These are phyloP conservation scores for Sphaerulina populicola DNA, from an alignment of 2,329 filamentous ascomycete genomes.

Conservation along the genomic window DNA sequence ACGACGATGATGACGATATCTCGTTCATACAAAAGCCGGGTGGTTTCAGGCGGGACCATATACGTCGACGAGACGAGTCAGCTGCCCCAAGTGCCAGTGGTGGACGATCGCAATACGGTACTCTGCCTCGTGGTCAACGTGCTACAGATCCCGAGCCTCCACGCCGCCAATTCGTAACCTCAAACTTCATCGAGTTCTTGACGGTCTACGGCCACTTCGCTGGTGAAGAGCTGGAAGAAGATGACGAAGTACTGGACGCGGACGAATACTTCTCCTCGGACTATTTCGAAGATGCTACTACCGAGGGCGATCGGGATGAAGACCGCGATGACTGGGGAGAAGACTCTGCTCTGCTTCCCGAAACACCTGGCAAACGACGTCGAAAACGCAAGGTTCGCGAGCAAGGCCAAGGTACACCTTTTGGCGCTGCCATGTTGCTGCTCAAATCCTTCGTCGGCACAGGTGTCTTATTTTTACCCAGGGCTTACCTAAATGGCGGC, in stretches of 20 bases:
- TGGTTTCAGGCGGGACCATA: conserved; percentile 83
- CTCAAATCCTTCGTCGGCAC: conserved; percentile 98
- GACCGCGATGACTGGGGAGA: conserved; percentile 77
- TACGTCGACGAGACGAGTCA: conserved; percentile 62
- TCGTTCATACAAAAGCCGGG: conserved; percentile 86
- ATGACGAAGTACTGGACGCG: conserved; percentile 77
- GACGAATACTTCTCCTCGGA: conserved; percentile 89
- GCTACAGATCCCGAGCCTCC: conserved; percentile 21
- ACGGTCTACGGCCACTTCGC: conserved; percentile 96
- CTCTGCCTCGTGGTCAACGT: conserved; percentile 7
- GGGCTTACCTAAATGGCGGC: conserved; percentile 89
- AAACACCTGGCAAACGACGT: conserved; percentile 55
- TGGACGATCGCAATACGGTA: conserved; percentile 22
- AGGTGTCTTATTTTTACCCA: conserved; percentile 83
- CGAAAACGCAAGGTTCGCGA: conserved; percentile 68
- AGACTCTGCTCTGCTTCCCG: conserved; percentile 63
- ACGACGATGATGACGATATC: conserved; percentile 68
- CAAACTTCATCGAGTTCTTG: conserved; percentile 90
- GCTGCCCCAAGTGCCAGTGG: conserved; percentile 41
- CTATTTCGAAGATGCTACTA: conserved; percentile 49
- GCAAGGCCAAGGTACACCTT: conserved; percentile 67
- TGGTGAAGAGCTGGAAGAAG: conserved; percentile 91
- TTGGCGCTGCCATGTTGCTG: conserved; percentile 72
- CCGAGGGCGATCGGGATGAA: conserved; percentile 35
- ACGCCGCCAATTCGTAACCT: conserved; percentile 62